Evolutionary conservation across 1,139 yeast species (phyloP), one percentile per base, ranked within the genome.

Genomic region (Nadsonia commutata): DNA sequence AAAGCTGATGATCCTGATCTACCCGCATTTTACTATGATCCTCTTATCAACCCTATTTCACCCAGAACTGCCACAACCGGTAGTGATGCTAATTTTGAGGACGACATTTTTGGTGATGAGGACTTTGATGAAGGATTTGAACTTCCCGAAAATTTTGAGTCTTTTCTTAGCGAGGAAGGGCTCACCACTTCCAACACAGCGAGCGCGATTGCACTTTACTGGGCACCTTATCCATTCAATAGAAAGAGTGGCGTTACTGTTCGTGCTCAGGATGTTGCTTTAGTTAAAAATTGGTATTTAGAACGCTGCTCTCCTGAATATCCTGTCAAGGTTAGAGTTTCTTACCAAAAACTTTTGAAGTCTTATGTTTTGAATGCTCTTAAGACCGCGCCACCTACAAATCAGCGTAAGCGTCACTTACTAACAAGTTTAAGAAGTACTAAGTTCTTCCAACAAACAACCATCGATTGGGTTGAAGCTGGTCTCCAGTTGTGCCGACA

Each of bases 381-480:
- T 36, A 56, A 57, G 36, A 63, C 65, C 18, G 58, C 62, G 36
- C 57, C 68, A 6, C 66, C 71, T 2, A 58, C 58, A 19, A 56
- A 57, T 40, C 70, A 66, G 38, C 69, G 68, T 45, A 80, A 76
- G 52, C 66, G 72, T 7, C 72, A 75, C 37, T 63, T 90, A n/a
- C 59, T 90, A 38, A 76, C 76, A 49, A 71, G 78, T 38, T 70
- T 93, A 49, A 77, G 76, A 48, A 68, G 72, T 38, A 90, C 98
- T 0, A 86, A 84, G 53, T 93, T 76, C 59, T 93, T 93, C 62
- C 95, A 86, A 55, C 81, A 82, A 55, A 90, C 98, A 0, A 72
- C 86, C 0, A 79, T 90, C 42, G 98, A 90, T 59, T 93, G 99
- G 99, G 93, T 90, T 1, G 99, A 93, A 59, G 98, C 97, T 1